Evolutionary conservation across 75 land plant species (phyloP), one percentile per base, ranked within the genome.

Genomic region (Pinus tabuliformis): DNA sequence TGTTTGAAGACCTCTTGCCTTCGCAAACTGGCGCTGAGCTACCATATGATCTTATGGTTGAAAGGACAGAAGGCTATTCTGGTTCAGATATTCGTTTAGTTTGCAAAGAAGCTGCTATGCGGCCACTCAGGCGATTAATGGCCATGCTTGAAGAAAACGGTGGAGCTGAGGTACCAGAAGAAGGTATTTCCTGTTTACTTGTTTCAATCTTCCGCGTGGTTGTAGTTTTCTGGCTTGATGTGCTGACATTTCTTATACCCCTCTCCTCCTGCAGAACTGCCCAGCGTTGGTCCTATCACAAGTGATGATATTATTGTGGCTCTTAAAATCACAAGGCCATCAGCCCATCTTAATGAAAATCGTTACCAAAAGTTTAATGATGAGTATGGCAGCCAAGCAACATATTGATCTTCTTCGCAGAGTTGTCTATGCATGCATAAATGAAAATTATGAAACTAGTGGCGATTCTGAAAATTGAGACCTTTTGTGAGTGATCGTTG

Each of bases 41-140:
- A 72, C 92, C 98, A n/a, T 86, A 89, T 81, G 91, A 89, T 75
- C 57, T 87, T 22, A 85, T 97, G 79, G 89, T 92, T 36, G 95
- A 89, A 30, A 84, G 56, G 49, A 90, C 98, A 3, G 93, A 90
- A 79, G 99, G 98, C 42, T 97, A 86, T 80, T 97, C 99, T 1
- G 99, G 99, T 52, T 97, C 99, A n/a, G 99, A 97, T 80, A 92
- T 97, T 57, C 87, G 95, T n/a, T 84, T 97, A 77, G 82, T 97
- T 14, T 94, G 98, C 88, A 97, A 97, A 76, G 98, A 97, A 81
- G 95, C 98, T 60, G 99, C 98, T n/a, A 97, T 97, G 99, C 91
- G 93, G 74, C 99, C 99, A 4, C 75, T 97, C 14, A 84, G 99
- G 77, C 83, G 99, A 20, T 59, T 97, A 79, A 97, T 97, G 99